phyloP scores from a whole-genome alignment of 106 monocot species.

The Apostasia ramifera region DNA sequence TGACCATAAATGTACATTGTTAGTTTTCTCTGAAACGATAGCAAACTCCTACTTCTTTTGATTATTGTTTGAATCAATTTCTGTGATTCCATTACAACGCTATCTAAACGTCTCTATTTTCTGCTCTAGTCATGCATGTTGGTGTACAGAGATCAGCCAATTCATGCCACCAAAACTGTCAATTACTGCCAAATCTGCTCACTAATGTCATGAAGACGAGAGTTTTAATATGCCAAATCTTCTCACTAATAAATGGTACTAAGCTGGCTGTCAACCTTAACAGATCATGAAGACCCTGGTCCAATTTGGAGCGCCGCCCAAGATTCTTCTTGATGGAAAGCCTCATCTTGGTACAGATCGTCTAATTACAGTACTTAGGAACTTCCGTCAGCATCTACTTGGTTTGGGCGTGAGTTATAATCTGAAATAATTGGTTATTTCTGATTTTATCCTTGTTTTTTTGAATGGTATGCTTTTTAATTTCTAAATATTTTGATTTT shows the following conservation, averaged over 20 bases:
- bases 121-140: too few species aligned
- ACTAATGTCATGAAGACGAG: too few species aligned
- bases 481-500: constrained; percentile 4
- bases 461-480: neutral
- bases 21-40: too few species aligned
- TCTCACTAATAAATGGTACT: neutral
- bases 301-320: constrained; percentile 86
- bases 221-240: too few species aligned
- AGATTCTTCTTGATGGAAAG: constrained; percentile 87
- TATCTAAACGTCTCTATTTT: too few species aligned
- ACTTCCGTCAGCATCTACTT: constrained; percentile 71
- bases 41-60: too few species aligned
- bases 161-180: too few species aligned
- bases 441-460: neutral
- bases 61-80: too few species aligned
- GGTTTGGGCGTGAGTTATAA: constrained; percentile 66
- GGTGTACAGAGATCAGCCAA: too few species aligned
- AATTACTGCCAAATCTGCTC: too few species aligned
- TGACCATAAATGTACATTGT: too few species aligned
- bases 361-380: constrained; percentile 72
- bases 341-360: constrained; percentile 95
- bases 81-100: too few species aligned
- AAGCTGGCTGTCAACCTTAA: neutral
- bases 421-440: neutral
- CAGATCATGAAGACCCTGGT: constrained; percentile 94